phyloP scores from a whole-genome alignment of 2,329 filamentous ascomycete genomes.

The Diaporthe ilicicola region DNA sequence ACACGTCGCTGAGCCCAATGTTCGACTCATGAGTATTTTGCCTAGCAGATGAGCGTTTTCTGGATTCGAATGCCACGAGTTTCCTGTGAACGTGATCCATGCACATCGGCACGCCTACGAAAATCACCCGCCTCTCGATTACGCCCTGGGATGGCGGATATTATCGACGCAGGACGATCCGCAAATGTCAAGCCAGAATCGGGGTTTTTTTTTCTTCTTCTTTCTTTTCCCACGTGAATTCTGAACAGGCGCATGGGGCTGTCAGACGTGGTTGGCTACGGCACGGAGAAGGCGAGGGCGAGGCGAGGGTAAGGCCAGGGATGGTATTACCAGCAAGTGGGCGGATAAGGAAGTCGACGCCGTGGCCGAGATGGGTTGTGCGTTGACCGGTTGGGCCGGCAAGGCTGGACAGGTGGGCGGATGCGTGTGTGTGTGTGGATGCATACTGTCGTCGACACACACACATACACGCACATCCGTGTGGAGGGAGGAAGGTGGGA shows the following conservation, averaged over 20 bases:
- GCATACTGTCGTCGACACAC: background rate
- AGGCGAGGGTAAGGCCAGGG: background rate
- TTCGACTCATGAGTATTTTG: constrained; percentile 7
- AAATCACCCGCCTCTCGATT: background rate
- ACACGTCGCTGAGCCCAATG: background rate
- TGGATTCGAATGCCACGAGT: background rate
- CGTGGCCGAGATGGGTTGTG: background rate
- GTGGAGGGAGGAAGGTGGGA: background rate
- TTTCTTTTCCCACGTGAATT: constrained; percentile 14
- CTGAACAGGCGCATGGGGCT: background rate
- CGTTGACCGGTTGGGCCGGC: background rate
- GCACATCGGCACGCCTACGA: background rate
- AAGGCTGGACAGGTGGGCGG: background rate
- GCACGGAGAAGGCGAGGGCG: background rate
- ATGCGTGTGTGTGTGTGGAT: background rate
- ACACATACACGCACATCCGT: too few species aligned
- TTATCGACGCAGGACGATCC: background rate
- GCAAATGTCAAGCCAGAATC: background rate
- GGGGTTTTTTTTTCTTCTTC: too few species aligned
- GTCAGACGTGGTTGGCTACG: background rate
- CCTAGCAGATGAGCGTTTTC: background rate
- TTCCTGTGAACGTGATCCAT: background rate
- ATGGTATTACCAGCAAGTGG: constrained; percentile 1
- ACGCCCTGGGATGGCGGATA: constrained; percentile 11
- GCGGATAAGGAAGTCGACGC: background rate